Conservation (phyloP, 345 rosid species). For the Angophora floribunda region DNA sequence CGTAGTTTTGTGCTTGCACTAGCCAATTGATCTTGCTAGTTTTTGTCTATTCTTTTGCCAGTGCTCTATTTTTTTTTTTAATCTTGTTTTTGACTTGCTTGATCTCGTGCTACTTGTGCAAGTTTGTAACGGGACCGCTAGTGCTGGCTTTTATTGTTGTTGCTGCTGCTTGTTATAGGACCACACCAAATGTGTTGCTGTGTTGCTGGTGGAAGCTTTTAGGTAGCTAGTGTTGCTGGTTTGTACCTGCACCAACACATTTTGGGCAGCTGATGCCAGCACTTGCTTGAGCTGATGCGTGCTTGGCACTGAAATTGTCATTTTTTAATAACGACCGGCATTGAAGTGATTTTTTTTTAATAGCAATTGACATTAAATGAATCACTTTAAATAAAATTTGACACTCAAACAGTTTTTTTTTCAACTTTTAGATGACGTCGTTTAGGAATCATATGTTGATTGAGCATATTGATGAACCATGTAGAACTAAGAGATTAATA, state of each 20-base stretch:
- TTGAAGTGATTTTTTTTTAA: neutral
- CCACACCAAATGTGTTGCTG: neutral
- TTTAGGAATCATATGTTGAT: neutral
- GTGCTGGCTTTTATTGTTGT: neutral
- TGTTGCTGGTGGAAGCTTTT: neutral
- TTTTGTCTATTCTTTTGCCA: fast-evolving
- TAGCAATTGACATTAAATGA: fast-evolving
- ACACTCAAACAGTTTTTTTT: neutral
- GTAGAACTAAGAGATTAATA: too few species aligned
- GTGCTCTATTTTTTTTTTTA: neutral
- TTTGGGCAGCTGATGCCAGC: neutral
- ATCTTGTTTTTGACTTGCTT: neutral
- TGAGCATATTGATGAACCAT: fast-evolving
- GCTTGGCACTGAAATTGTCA: neutral
- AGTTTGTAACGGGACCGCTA: neutral
- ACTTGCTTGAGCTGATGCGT: neutral
- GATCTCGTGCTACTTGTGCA: neutral
- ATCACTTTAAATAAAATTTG: neutral
- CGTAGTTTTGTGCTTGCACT: neutral
- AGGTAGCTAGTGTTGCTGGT: neutral
- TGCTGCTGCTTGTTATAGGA: neutral
- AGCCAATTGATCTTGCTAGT: neutral
- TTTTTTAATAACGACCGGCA: neutral
- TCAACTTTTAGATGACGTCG: neutral
- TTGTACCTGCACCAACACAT: neutral